These are phyloP conservation scores for Pachyrhizus erosus DNA, from an alignment of 306 rosid species.

Conservation along the genomic window DNA sequence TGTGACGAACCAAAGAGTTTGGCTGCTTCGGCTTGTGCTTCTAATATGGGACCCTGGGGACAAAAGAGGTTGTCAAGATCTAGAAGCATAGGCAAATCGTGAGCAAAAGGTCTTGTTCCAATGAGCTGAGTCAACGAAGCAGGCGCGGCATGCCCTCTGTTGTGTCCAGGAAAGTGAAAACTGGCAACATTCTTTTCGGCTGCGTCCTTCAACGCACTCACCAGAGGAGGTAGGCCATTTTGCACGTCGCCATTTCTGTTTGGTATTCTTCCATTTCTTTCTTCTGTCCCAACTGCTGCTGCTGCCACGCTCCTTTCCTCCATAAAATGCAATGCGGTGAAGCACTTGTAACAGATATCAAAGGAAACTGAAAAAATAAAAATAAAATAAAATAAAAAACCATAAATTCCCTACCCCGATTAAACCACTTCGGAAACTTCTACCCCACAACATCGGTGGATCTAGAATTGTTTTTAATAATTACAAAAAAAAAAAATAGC, in stretches of 20 bases:
- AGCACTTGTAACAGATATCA: no score
- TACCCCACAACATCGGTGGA: no score
- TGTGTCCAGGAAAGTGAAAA: conserved; percentile 96
- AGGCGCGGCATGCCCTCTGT: conserved; percentile 87
- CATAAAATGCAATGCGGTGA: no score
- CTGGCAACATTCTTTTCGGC: conserved; percentile 65
- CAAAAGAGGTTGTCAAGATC: conserved; percentile 86
- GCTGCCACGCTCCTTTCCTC: conserved; percentile 48
- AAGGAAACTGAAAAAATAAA: no score
- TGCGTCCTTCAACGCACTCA: conserved; percentile 69
- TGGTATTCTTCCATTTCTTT: conserved; percentile 27
- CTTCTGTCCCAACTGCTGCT: conserved; percentile 28
- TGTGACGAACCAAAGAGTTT: no score
- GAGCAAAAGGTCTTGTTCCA: conserved; percentile 64
- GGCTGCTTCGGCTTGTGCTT: conserved; percentile 82
- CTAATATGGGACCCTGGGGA: conserved; percentile 78
- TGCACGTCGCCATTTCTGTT: conserved; percentile 39
- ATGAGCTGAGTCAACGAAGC: conserved; percentile 63
- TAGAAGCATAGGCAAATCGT: conserved; percentile 81
- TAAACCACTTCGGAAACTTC: no score
- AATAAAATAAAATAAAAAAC: no score
- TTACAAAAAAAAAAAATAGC: no score
- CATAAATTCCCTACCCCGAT: no score
- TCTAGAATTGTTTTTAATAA: no score
- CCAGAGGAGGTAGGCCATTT: conserved; percentile 59